A percentile compares a stretch with the other conserved stretches of the same genome.
Conservation (phyloP, 352 stramenopile species). For the Chrysophaeum taylorii region DNA sequence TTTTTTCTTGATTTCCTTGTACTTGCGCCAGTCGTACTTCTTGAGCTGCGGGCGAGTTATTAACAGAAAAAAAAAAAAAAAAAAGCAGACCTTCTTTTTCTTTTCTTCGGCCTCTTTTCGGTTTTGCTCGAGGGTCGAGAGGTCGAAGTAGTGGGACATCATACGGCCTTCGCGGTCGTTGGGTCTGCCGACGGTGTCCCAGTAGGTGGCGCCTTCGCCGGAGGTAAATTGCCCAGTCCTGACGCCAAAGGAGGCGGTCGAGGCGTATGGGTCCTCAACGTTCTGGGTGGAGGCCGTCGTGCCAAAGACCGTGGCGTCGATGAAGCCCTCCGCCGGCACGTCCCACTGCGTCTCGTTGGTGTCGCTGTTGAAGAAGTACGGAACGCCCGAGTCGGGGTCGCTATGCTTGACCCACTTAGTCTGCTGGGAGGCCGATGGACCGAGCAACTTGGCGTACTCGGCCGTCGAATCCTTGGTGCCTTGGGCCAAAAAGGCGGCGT, state of each 20-base stretch:
- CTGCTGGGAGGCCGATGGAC: slow-evolving; percentile 20
- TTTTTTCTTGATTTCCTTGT: slow-evolving; percentile 64
- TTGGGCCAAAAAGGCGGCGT: background rate
- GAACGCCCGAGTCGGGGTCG: slow-evolving; percentile 59
- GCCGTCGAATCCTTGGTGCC: background rate
- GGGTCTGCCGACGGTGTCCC: slow-evolving; percentile 46
- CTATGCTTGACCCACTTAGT: slow-evolving; percentile 66
- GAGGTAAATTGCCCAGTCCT: slow-evolving; percentile 42
- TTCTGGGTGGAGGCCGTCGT: slow-evolving; percentile 37
- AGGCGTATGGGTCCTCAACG: slow-evolving; percentile 52
- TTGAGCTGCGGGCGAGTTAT: no score
- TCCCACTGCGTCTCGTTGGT: slow-evolving; percentile 64
- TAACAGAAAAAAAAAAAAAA: no score
- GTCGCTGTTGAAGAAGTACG: slow-evolving; percentile 66
- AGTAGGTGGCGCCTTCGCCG: slow-evolving; percentile 53
- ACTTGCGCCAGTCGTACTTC: slow-evolving; percentile 71
- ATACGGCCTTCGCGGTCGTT: slow-evolving; percentile 57
- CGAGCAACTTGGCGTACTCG: slow-evolving; percentile 14
- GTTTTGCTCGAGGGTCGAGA: slow-evolving; percentile 61
- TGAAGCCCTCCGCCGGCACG: slow-evolving; percentile 45
- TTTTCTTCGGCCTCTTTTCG: slow-evolving; percentile 56
- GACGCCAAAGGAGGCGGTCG: slow-evolving; percentile 57
- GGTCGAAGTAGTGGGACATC: slow-evolving; percentile 72
- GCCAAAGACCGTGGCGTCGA: slow-evolving; percentile 22
- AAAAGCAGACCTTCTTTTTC: no score